Base-by-base conservation (phyloP, 2,329 filamentous ascomycete species). In the Aspergillus pseudoglaucus region DNA sequence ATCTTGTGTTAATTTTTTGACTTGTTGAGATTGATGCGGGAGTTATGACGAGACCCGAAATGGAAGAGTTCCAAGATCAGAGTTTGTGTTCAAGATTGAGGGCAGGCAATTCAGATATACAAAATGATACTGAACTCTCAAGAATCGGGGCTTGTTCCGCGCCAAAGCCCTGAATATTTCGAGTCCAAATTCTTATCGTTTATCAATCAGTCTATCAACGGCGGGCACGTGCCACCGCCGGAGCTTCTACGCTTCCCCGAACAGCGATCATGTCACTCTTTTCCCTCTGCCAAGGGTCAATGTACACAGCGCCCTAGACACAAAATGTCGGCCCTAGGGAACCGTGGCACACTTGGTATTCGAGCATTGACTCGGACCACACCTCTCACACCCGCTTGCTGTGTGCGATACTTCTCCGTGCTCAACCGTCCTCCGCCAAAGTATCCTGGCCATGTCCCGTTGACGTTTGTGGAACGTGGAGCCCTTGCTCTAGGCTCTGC, bases 371-470 rank as follows among this genome's bases (percentile, higher is more conserved):
- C 48, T 20, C 20, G 37, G 10, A 32, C 49, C 15, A 42, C 43
- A 8, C 25, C 53, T 45, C 37, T 49, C 17, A 45, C 44, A 33
- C 37, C 48, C 14, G 46, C n/a, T 18, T 44, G 45, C 40, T 30
- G 47, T 42, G 41, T 59, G 37, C 74, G 80, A 53, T 64, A 68
- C 30, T 95, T 96, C 75, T 95, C 90, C 39, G 81, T 89, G 53
- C 81, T 95, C 59, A 87, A 87, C 68, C 87, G 93, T 6, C 91
- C 91, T 44, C 79, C 81, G 22, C 88, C 90, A 48, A 93, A 88
- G 61, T 97, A 97, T 73, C 83, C 87, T 1, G 89, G 90, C 69
- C 93, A 98, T 80, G 83, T 97, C 27, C 93, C 91, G 32, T 80
- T 98, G 47, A 95, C 87, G 6, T 71, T 72, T 38, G 61, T 88